These are phyloP conservation scores for Eutypella sp. DNA, from an alignment of 2,329 filamentous ascomycete genomes.

Conservation along the genomic window DNA sequence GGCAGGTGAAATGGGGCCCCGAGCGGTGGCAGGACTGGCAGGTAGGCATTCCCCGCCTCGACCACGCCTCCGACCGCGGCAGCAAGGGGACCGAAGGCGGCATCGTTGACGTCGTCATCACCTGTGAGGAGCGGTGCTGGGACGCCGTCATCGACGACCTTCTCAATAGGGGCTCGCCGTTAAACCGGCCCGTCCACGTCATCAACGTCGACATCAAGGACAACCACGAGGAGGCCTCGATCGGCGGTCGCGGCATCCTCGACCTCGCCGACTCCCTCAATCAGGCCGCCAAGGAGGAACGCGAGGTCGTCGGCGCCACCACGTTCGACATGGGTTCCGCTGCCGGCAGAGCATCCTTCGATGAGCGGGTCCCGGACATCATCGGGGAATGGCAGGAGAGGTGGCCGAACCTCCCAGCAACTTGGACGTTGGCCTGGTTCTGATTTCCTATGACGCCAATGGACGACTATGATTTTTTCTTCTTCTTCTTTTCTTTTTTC, in stretches of 20 bases:
- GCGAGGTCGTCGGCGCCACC: conserved; percentile 56
- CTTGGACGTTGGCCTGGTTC: conserved; percentile 96
- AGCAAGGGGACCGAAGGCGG: conserved; percentile 79
- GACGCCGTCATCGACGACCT: conserved; percentile 95
- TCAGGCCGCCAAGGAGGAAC: conserved; percentile 70
- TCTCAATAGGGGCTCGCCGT: conserved; percentile 73
- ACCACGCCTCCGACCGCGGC: conserved; percentile 72
- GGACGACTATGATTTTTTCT: conserved; percentile 12
- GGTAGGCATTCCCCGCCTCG: conserved; percentile 74
- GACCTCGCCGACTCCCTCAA: conserved; percentile 87
- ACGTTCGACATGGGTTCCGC: conserved; percentile 67
- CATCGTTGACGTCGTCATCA: conserved; percentile 90
- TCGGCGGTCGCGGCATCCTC: conserved; percentile 86
- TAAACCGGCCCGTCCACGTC: conserved; percentile 92
- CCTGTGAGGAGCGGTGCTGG: conserved; percentile 97
- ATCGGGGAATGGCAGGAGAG: conserved; percentile 89
- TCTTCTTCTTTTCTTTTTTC: conserved; percentile 14
- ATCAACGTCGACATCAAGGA: conserved; percentile 99
- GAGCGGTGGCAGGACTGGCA: conserved; percentile 99
- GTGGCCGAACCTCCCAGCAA: conserved; percentile 84
- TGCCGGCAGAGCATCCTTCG: conserved; percentile 70
- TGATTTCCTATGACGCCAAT: conserved; percentile 42
- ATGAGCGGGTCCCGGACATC: conserved; percentile 89
- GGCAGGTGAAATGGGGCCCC: conserved; percentile 87
- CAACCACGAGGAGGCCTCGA: conserved; percentile 91